Evolutionary conservation across 1,284 basidiomycete species (phyloP).

Genomic region (Marasmius tenuissimus): DNA sequence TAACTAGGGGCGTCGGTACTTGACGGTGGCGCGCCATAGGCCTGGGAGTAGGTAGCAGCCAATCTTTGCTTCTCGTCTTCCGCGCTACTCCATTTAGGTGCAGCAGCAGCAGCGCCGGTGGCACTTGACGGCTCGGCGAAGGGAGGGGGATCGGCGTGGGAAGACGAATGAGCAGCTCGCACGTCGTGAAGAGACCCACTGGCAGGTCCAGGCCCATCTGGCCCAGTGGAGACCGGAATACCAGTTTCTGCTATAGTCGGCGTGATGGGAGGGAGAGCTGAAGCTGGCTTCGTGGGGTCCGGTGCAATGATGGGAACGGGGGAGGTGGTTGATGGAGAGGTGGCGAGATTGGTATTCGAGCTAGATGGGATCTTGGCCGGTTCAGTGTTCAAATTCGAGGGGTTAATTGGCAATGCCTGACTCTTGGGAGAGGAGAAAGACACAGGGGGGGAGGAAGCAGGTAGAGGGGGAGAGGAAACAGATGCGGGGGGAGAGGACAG

Average conservation of each 20-base stretch:
- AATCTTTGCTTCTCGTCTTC: conserved; percentile 57
- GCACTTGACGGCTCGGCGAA: conserved; percentile 24
- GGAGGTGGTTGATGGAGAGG: conserved; percentile 17
- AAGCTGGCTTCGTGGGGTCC: conserved; percentile 18
- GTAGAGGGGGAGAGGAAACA: conserved; percentile 9
- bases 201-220: conserved; percentile 59
- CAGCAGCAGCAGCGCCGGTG: conserved; percentile 10
- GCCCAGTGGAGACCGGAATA: conserved; percentile 49
- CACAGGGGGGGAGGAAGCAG: conserved; percentile 10
- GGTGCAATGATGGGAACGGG: conserved; percentile 24
- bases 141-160: conserved; percentile 22
- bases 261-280: conserved; percentile 34
- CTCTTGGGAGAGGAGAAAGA: conserved; percentile 14
- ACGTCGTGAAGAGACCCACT: conserved; percentile 62
- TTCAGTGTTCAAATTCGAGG: conserved; percentile 52
- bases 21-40: conserved; percentile 17
- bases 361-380: conserved; percentile 49
- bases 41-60: conserved; percentile 36
- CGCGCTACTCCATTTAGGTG: conserved; percentile 38
- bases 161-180: conserved; percentile 34
- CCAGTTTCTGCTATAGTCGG: conserved; percentile 69
- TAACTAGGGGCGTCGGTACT: conserved; percentile 22
- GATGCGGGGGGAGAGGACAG: conserved; percentile 12
- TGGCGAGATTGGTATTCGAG: conserved; percentile 20
- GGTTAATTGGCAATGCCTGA: conserved; percentile 48